Percentiles rank a stretch among this genome's conserved stretches.
Conservation (phyloP, 2,329 filamentous ascomycete species). For the Epichloe gansuensis region DNA sequence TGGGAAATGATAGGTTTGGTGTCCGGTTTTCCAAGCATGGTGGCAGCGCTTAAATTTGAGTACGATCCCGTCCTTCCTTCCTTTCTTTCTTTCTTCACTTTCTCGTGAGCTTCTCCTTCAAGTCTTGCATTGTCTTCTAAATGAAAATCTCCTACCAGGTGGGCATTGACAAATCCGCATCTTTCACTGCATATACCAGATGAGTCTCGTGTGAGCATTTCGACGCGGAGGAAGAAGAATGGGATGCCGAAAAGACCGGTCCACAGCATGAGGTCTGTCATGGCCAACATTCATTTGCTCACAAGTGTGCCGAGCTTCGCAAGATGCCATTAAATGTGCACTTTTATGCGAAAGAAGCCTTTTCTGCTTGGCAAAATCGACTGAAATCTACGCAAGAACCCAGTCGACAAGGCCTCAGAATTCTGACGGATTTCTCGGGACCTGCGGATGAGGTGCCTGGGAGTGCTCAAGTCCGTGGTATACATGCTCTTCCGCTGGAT, state of each 20-base stretch:
- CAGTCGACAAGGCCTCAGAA: constrained; percentile 34
- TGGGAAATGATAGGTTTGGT: constrained; percentile 88
- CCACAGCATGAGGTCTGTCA: constrained; percentile 49
- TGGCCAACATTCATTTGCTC: constrained; percentile 73
- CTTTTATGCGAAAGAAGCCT: constrained; percentile 63
- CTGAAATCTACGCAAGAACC: constrained; percentile 34
- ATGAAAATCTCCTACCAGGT: constrained; percentile 37
- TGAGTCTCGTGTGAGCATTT: constrained; percentile 42
- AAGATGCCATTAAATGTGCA: constrained; percentile 67
- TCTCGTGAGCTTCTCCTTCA: constrained; percentile 8
- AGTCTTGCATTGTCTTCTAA: background rate
- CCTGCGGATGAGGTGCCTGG: constrained; percentile 4
- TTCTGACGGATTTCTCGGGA: constrained; percentile 43
- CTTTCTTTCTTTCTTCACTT: background rate
- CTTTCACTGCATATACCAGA: constrained; percentile 64
- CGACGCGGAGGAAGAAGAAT: constrained; percentile 37
- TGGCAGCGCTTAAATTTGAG: constrained; percentile 90
- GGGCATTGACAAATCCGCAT: constrained; percentile 84
- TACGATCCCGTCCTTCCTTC: constrained; percentile 28
- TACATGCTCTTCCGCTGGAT: constrained; percentile 41
- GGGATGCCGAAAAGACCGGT: constrained; percentile 44
- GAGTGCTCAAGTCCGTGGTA: constrained; percentile 26
- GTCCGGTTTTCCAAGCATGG: constrained; percentile 74
- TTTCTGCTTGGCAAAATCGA: constrained; percentile 53
- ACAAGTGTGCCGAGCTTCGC: constrained; percentile 67